These are phyloP conservation scores for Trichoderma koningiopsis DNA, from an alignment of 2,329 filamentous ascomycete species.

Conservation along the genomic window DNA sequence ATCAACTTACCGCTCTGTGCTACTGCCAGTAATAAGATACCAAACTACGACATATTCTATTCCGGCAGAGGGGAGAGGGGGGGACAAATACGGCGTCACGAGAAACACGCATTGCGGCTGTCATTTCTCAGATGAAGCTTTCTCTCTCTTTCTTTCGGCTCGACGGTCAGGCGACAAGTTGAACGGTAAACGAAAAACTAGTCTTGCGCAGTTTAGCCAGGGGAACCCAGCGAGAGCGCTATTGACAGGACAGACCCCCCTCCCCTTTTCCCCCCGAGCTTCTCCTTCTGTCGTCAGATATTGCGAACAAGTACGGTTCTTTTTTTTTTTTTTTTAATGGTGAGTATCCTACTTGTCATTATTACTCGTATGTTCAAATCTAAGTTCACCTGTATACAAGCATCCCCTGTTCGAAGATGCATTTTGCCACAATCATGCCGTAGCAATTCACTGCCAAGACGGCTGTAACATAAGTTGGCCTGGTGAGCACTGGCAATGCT, in stretches of 20 bases:
- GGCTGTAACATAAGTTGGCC: not conserved
- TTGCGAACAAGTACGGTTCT: not conserved
- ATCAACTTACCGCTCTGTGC: not conserved
- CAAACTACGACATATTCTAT: not conserved
- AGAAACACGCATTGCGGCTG: conserved; percentile 5
- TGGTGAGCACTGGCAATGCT: not conserved
- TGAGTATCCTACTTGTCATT: not conserved
- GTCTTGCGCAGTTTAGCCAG: conserved; percentile 22
- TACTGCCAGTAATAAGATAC: not conserved
- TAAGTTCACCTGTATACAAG: not conserved
- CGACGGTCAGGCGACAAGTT: conserved; percentile 18
- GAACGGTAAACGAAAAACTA: not conserved
- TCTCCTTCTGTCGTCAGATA: not conserved
- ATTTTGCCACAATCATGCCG: not conserved
- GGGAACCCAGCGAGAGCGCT: conserved; percentile 20
- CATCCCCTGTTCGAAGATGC: not conserved
- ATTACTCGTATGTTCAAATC: not conserved
- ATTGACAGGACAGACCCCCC: conserved; percentile 22
- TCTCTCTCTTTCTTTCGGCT: not conserved
- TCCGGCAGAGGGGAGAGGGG: not conserved
- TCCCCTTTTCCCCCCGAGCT: not conserved
- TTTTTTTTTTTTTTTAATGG: not conserved
- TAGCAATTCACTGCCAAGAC: not conserved
- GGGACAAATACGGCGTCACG: not conserved
- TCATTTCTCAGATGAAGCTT: conserved; percentile 14